Percentiles rank a stretch among this genome's conserved stretches.
Evolutionary conservation across 768 basidiomycete genomes (phyloP).

Genomic region (Cystobasidiopsis lactophilus): DNA sequence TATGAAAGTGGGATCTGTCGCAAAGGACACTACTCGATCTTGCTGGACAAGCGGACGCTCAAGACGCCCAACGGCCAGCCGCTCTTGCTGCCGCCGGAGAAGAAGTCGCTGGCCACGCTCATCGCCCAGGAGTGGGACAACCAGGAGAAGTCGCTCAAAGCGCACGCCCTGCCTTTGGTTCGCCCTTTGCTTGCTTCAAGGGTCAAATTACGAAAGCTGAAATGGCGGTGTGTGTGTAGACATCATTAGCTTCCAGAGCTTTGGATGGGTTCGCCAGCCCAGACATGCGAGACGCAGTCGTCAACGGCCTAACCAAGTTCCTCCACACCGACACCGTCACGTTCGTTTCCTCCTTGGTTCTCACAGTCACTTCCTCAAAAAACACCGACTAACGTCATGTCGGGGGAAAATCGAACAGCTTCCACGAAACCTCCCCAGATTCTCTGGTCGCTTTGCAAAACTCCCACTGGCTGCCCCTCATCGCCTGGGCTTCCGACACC

Average conservation of each 20-base stretch:
- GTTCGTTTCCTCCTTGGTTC: constrained; percentile 27
- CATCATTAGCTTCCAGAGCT: constrained; percentile 71
- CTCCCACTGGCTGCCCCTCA: constrained; percentile 67
- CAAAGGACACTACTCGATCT: constrained; percentile 9
- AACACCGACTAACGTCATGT: not conserved
- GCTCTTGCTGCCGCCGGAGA: constrained; percentile 46
- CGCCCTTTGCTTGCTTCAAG: not conserved
- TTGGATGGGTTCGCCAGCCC: constrained; percentile 51
- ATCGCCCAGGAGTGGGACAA: constrained; percentile 95
- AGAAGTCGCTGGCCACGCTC: constrained; percentile 51
- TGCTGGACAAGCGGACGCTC: constrained; percentile 30
- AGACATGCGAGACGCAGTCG: constrained; percentile 38
- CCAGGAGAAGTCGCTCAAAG: constrained; percentile 62
- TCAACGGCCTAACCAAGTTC: constrained; percentile 50
- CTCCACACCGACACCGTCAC: constrained; percentile 88
- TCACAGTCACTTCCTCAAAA: no score
- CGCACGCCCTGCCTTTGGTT: constrained; percentile 79
- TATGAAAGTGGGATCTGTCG: not conserved
- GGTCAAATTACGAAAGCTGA: not conserved
- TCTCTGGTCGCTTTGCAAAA: constrained; percentile 54
- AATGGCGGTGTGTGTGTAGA: constrained; percentile 33
- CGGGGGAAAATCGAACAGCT: no score
- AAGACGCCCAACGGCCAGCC: constrained; percentile 72
- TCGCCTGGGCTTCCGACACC: constrained; percentile 49
- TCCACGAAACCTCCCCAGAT: constrained; percentile 56